phyloP scores from a whole-genome alignment of 2,329 filamentous ascomycete species.

The Fusarium begoniae region DNA sequence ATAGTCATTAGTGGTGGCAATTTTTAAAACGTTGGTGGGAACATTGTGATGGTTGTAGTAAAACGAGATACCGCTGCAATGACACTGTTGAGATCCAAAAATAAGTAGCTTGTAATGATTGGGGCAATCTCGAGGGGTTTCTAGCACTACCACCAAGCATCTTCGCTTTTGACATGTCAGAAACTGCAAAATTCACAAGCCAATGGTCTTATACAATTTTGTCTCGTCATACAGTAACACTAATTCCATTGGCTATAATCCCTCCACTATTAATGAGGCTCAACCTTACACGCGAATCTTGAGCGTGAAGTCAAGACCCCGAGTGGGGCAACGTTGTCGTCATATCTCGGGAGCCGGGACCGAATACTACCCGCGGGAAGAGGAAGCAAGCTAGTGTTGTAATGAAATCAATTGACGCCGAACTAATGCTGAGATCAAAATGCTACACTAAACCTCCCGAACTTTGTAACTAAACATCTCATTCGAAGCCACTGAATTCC shows the following conservation, averaged over 20 bases:
- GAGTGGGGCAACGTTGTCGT: neutral
- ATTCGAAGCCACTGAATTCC: slow-evolving; percentile 45
- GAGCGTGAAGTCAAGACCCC: no score
- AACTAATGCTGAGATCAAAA: neutral
- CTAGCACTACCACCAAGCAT: neutral
- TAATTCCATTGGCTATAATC: neutral
- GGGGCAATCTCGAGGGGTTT: accelerated
- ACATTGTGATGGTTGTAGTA: no score
- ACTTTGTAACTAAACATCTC: slow-evolving; percentile 43
- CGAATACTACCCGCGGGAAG: neutral
- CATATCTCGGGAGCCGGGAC: neutral
- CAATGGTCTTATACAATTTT: neutral
- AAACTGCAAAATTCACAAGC: neutral
- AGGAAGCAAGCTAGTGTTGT: neutral
- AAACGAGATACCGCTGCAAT: neutral
- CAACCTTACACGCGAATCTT: neutral
- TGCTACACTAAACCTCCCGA: slow-evolving; percentile 19
- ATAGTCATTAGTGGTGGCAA: neutral
- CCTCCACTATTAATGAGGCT: neutral
- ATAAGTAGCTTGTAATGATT: no score
- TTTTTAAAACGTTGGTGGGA: neutral
- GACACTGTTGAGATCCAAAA: accelerated
- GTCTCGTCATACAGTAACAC: no score
- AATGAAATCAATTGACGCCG: neutral
- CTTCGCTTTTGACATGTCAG: neutral